phyloP scores from a whole-genome alignment of 2,329 filamentous ascomycete species.

The Triangularia setosa region DNA sequence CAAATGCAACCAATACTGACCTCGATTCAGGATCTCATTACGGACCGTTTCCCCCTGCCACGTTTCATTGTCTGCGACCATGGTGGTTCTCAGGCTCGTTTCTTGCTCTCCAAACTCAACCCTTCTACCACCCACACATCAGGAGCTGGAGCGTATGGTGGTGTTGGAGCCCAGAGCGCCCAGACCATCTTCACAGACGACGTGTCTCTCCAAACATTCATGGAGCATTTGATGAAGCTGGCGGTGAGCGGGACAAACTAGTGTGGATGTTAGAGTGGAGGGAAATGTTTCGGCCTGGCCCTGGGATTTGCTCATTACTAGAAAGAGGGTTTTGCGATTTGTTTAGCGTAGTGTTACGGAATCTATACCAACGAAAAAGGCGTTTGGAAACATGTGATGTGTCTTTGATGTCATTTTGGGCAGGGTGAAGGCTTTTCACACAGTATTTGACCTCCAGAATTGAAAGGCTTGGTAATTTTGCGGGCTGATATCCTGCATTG shows the following conservation, averaged over 20 bases:
- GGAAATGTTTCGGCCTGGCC: conserved; percentile 1
- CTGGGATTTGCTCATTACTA: conserved; percentile 10
- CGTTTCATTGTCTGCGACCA: conserved; percentile 98
- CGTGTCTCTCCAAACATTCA: conserved; percentile 96
- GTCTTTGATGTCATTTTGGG: neutral
- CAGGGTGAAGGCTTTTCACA: neutral
- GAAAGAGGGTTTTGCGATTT: conserved; percentile 20
- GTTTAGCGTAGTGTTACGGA: conserved; percentile 25
- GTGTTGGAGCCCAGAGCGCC: conserved; percentile 76
- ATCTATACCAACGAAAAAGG: conserved; percentile 15
- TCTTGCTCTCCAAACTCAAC: conserved; percentile 94
- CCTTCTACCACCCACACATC: conserved; percentile 95
- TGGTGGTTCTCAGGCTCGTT: conserved; percentile 96
- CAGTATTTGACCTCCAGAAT: neutral
- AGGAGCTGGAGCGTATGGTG: conserved; percentile 83
- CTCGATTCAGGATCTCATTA: conserved; percentile 74
- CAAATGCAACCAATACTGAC: neutral
- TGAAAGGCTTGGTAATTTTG: neutral
- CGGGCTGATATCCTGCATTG: neutral
- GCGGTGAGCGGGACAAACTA: conserved; percentile 62
- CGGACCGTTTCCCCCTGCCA: conserved; percentile 95
- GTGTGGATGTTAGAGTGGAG: neutral
- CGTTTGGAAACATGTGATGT: conserved; percentile 6
- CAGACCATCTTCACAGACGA: conserved; percentile 99
- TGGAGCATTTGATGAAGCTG: conserved; percentile 99